Percentiles rank a stretch among this genome's conserved stretches.
Evolutionary conservation across 805 yeast genomes (phyloP).

Genomic region (Torulaspora microellipsoides): DNA sequence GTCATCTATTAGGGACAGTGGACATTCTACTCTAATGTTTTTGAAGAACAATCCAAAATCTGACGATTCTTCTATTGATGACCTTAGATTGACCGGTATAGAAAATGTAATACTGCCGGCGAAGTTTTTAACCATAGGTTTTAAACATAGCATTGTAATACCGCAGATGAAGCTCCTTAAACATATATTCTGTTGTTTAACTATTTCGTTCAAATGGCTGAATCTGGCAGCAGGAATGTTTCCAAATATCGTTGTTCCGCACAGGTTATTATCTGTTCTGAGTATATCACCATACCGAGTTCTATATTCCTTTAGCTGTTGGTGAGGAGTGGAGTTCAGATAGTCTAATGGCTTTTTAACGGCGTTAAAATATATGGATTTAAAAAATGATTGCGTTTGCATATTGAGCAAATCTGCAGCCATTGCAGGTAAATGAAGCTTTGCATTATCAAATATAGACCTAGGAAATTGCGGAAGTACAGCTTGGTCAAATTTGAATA

Average conservation of each 20-base stretch:
- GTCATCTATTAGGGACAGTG: constrained; percentile 24
- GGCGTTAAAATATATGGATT: constrained; percentile 21
- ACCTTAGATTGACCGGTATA: constrained; percentile 24
- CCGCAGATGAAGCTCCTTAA: constrained; percentile 28
- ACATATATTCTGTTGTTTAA: constrained; percentile 21
- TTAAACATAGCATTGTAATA: constrained; percentile 27
- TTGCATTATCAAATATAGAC: constrained; percentile 28
- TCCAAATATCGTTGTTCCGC: constrained; percentile 31
- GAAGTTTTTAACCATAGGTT: constrained; percentile 21
- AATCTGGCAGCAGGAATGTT: constrained; percentile 17
- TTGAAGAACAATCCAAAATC: constrained; percentile 26
- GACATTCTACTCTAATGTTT: constrained; percentile 26
- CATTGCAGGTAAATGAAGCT: constrained; percentile 24
- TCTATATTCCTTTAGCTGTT: constrained; percentile 8
- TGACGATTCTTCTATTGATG: constrained; percentile 8
- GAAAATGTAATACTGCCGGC: constrained; percentile 21
- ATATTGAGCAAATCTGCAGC: constrained; percentile 23
- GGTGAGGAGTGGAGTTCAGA: constrained; percentile 12
- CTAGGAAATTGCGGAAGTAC: constrained; percentile 15
- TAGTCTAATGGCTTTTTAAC: constrained; percentile 26
- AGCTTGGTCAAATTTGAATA: constrained; percentile 4
- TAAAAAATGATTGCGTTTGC: constrained; percentile 29
- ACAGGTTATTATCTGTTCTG: constrained; percentile 15
- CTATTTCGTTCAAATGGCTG: constrained; percentile 11
- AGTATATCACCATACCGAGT: constrained; percentile 13